phyloP scores from a whole-genome alignment of 805 yeast genomes.

The Tetrapisispora iriomotensis region DNA sequence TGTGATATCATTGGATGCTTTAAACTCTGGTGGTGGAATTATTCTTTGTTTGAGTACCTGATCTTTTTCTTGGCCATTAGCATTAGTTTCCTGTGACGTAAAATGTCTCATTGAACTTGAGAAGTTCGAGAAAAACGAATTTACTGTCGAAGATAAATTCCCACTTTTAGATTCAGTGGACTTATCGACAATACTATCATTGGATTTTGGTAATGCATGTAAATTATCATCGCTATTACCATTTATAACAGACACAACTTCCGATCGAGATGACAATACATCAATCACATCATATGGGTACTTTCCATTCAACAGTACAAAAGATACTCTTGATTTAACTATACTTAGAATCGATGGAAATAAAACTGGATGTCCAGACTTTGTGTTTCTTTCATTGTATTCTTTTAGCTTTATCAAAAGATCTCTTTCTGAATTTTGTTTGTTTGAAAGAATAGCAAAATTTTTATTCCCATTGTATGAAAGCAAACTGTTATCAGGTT shows the following conservation, averaged over 20 bases:
- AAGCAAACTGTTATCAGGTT: slow-evolving; percentile 6
- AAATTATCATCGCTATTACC: neutral
- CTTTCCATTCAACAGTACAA: slow-evolving; percentile 13
- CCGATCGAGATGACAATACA: slow-evolving; percentile 5
- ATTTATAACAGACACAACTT: neutral
- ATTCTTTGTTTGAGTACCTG: neutral
- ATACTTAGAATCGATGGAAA: slow-evolving; percentile 12
- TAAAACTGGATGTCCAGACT: neutral
- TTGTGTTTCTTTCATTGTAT: neutral
- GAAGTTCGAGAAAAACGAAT: neutral
- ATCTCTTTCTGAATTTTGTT: slow-evolving; percentile 8
- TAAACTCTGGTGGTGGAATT: slow-evolving; percentile 8
- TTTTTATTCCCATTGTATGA: slow-evolving; percentile 20
- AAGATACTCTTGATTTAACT: slow-evolving; percentile 13
- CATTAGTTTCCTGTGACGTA: neutral
- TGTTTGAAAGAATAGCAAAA: slow-evolving; percentile 13
- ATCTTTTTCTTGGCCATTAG: neutral
- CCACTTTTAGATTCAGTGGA: neutral
- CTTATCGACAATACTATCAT: neutral
- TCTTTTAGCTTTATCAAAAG: slow-evolving; percentile 6
- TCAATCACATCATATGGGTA: slow-evolving; percentile 23
- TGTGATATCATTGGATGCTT: slow-evolving; percentile 6
- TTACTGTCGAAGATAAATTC: neutral
- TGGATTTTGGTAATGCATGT: neutral
- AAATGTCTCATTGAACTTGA: neutral